Base-by-base conservation (phyloP, 1,284 basidiomycete species). In the Cystobasidiaceae sp. region DNA sequence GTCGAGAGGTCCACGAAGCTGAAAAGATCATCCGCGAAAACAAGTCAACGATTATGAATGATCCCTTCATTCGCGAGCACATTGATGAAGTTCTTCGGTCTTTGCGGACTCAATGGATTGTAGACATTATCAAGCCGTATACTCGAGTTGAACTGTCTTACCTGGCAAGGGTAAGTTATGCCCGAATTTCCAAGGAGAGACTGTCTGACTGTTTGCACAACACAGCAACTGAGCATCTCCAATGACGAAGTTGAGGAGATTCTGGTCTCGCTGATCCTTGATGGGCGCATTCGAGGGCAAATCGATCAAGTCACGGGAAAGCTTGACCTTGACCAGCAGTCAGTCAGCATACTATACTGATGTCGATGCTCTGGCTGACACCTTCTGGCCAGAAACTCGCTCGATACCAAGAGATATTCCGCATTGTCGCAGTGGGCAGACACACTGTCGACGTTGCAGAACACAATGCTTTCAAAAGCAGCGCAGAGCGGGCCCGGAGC, bases 101-200 rank as follows among this genome's bases (percentile, higher is more conserved):
- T 73, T 80, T 98, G 55, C 84, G 94, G 4, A 97, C 93, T 0
- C 92, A 94, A 74, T 98, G 97, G 77, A 85, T 98, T 67, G 92
- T 97, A 71, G 94, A 97, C 76, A 85, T 97, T 68, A 93, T 98
- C 81, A 93, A 93, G 77, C 93, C 93, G 1, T 98, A 98, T 78
- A 93, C 90, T 0, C 83, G 93, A 34, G 82, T 98, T 49, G 92
- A 97, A 76, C 82, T 97, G 44, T 83, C 86, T 13, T 96, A 93
- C 82, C 82, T 97, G 13, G 91, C 90, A 34, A 89, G 89, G 80
- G 91, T 89, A 71, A 64, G 79, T 57, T 15, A 3, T 9, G 23
- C 19, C 33, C 13, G 62, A 8, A 25, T 30, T 2, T 4, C 8
- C 52, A 8, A 2, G 32, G 11, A 23, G 4, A 19, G 13, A 6